Base-by-base conservation (phyloP, 257 asterid genomes). In the Solanum habrochaites region DNA sequence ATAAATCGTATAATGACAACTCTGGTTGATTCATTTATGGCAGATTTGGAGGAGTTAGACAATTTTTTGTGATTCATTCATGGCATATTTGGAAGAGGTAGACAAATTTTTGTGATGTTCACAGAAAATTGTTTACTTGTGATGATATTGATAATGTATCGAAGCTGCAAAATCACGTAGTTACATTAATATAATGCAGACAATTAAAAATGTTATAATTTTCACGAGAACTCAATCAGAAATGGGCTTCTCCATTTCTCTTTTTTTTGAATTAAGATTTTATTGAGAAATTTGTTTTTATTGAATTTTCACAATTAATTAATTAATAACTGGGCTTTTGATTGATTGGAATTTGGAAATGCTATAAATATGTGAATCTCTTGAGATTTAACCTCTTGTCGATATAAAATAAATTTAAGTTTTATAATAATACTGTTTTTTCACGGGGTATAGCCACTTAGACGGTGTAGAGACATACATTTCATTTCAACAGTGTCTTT, bases 1-100 rank as follows among this genome's bases (percentile, higher is more conserved):
- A 39, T 7, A 40, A 40, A 8, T 8, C 12, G 45, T 2, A 40
- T 40, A 40, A 40, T 40, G 45, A 2, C 11, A 40, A 40, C 12
- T 40, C 98, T 96, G 80, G 92, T 91, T 87, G 99, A 96, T 93
- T 93, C 98, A 43, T 95, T 96, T 89, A 89, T 96, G 87, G 98
- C 98, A 62, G 99, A 95, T 92, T 96, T 96, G 37, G 98, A 96
- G 21, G 99, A 96, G 69, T 87, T 96, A 82, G 94, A 98, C 70
- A 13, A 45, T 4, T 45, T 3, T 45, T 5, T 95, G 92, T 52
- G 97, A 93, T n/a, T n/a, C n/a, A n/a, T n/a, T n/a, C n/a, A n/a
- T n/a, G n/a, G n/a, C n/a, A n/a, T n/a, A n/a, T n/a, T n/a, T n/a
- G n/a, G n/a, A n/a, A n/a, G n/a, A n/a, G n/a, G n/a, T n/a, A n/a